phyloP scores from a whole-genome alignment of 129 eudicot species.

The Artemisia annua region DNA sequence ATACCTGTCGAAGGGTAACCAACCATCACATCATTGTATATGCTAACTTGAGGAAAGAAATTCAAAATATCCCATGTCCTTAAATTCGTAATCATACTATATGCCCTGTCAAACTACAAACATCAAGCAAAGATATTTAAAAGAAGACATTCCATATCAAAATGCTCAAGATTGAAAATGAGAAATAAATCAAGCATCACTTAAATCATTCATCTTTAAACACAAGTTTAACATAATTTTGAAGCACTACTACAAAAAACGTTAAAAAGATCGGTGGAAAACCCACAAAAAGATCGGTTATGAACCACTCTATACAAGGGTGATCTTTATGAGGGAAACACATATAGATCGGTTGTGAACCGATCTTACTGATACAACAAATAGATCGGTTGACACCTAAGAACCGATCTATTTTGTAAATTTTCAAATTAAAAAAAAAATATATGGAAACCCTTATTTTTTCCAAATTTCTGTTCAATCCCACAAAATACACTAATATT shows the following conservation, averaged over 20 bases:
- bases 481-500: too few species aligned
- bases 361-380: too few species aligned
- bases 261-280: too few species aligned
- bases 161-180: conserved; percentile 13
- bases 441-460: too few species aligned
- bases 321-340: too few species aligned
- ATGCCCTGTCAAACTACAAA: conserved; percentile 81
- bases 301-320: too few species aligned
- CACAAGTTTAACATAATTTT: conserved; percentile 56
- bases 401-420: too few species aligned
- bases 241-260: conserved; percentile 4
- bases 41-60: conserved; percentile 44
- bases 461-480: too few species aligned
- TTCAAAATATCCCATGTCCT: conserved; percentile 31
- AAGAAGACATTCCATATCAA: conserved; percentile 1
- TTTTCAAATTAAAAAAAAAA: too few species aligned
- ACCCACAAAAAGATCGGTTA: too few species aligned
- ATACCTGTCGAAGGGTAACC: conserved; percentile 86
- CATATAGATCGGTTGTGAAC: too few species aligned
- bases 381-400: too few species aligned
- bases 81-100: conserved; percentile 58
- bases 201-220: conserved; percentile 87
- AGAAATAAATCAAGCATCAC: conserved; percentile 28
- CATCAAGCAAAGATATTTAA: not conserved
- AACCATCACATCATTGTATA: conserved; percentile 76